Percentiles rank a stretch among this genome's conserved stretches.
Conservation (phyloP, 164 flowering plant genomes). For the Nymphaea colorata region DNA sequence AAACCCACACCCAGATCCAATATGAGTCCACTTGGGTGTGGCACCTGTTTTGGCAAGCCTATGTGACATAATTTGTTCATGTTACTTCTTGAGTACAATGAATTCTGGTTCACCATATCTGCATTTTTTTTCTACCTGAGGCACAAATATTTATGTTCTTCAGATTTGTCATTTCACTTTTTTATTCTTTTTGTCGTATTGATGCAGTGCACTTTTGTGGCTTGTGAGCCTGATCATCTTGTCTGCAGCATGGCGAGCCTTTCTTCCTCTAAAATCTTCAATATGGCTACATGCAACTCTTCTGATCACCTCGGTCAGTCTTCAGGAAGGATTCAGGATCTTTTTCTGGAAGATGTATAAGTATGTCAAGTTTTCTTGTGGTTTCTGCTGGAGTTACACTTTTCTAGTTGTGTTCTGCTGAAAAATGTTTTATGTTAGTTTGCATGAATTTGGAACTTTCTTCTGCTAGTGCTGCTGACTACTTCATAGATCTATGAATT, state of each 20-base stretch:
- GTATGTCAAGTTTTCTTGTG: conserved; percentile 26
- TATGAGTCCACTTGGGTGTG: neutral
- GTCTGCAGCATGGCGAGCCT: conserved; percentile 73
- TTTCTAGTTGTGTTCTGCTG: no score
- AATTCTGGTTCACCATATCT: neutral
- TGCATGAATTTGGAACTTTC: neutral
- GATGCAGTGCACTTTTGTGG: conserved; percentile 71
- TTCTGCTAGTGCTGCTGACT: neutral
- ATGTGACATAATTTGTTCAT: neutral
- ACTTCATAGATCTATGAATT: no score
- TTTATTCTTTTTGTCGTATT: conserved; percentile 2
- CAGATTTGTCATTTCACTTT: neutral
- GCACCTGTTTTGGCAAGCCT: neutral
- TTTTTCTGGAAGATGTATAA: conserved; percentile 75
- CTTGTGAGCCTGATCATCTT: conserved; percentile 73
- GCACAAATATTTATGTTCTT: neutral
- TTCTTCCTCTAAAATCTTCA: conserved; percentile 69
- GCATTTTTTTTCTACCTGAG: neutral
- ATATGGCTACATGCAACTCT: conserved; percentile 53
- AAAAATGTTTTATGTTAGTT: no score
- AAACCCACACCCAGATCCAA: neutral
- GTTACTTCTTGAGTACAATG: neutral
- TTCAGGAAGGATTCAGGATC: conserved; percentile 80
- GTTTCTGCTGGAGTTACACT: neutral
- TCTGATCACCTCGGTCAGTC: conserved; percentile 54